Conservation (phyloP, 1,284 basidiomycete genomes). For the Rhodotorula sp. region DNA sequence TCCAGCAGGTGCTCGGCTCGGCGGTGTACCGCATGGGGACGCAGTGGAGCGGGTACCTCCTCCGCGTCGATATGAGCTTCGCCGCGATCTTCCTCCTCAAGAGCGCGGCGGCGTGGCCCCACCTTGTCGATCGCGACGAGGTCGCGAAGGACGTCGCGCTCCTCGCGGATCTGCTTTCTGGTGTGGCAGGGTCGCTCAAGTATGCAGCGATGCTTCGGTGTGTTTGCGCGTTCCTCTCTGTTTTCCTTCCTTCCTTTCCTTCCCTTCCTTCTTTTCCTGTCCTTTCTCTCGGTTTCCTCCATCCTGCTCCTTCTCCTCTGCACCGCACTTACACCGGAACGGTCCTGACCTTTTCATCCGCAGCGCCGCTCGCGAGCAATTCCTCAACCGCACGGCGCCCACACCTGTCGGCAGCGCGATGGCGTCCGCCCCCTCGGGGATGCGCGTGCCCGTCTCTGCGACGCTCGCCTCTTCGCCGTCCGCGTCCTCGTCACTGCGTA, state of each 20-base stretch:
- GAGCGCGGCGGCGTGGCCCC: constrained; percentile 7
- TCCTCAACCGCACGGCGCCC: constrained; percentile 3
- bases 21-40: constrained; percentile 17
- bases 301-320: not conserved
- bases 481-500: not conserved
- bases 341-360: not conserved
- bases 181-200: constrained; percentile 16
- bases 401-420: not conserved
- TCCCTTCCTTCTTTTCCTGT: too few relatives aligned
- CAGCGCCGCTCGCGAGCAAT: constrained; percentile 13
- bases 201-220: constrained; percentile 21
- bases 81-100: constrained; percentile 29
- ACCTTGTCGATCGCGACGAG: constrained; percentile 22
- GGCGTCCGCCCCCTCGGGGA: not conserved
- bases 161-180: constrained; percentile 14
- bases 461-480: not conserved
- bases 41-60: constrained; percentile 20
- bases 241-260: too few relatives aligned
- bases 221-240: not conserved
- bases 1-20: constrained; percentile 19
- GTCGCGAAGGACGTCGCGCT: constrained; percentile 15
- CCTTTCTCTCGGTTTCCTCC: too few relatives aligned
- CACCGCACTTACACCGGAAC: too few relatives aligned
- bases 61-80: constrained; percentile 30
- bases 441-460: too few relatives aligned